These are phyloP conservation scores for Ailanthus altissimus DNA, from an alignment of 345 rosid genomes.

Conservation along the genomic window DNA sequence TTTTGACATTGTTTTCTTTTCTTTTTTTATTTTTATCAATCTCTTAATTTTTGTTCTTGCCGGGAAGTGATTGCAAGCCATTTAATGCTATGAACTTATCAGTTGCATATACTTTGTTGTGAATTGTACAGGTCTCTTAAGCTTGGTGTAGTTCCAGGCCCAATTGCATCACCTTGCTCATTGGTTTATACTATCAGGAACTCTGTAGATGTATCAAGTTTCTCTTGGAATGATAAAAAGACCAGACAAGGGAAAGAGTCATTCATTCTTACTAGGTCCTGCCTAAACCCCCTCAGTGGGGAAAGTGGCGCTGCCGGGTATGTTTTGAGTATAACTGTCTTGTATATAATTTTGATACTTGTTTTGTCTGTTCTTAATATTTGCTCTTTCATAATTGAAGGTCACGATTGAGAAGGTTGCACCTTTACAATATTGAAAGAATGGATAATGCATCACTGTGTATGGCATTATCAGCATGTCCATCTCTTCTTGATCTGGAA, in stretches of 20 bases:
- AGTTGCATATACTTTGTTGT: not conserved
- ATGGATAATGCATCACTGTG: slow-evolving; percentile 58
- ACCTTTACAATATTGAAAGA: slow-evolving; percentile 70
- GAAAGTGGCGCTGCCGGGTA: slow-evolving; percentile 67
- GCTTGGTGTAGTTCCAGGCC: slow-evolving; percentile 77
- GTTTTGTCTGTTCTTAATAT: slow-evolving; percentile 17
- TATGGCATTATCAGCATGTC: slow-evolving; percentile 63
- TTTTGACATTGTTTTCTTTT: not conserved
- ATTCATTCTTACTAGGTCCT: slow-evolving; percentile 61
- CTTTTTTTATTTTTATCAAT: not conserved
- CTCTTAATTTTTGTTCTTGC: not conserved
- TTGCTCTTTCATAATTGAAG: slow-evolving; percentile 36
- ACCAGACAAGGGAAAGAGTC: slow-evolving; percentile 76
- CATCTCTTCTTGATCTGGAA: slow-evolving; percentile 76
- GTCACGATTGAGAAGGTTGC: slow-evolving; percentile 69
- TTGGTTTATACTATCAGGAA: slow-evolving; percentile 58
- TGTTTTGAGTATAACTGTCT: slow-evolving; percentile 17
- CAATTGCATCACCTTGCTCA: slow-evolving; percentile 45
- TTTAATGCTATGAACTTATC: not conserved
- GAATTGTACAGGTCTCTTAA: slow-evolving; percentile 59
- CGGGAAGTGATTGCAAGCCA: too few relatives aligned
- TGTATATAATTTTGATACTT: not conserved
- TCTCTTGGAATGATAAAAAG: slow-evolving; percentile 75
- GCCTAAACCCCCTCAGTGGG: slow-evolving; percentile 57
- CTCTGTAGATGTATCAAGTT: slow-evolving; percentile 57